phyloP scores from a whole-genome alignment of 192 early-diverging fungal genomes.

The Obelidium mucronatum region DNA sequence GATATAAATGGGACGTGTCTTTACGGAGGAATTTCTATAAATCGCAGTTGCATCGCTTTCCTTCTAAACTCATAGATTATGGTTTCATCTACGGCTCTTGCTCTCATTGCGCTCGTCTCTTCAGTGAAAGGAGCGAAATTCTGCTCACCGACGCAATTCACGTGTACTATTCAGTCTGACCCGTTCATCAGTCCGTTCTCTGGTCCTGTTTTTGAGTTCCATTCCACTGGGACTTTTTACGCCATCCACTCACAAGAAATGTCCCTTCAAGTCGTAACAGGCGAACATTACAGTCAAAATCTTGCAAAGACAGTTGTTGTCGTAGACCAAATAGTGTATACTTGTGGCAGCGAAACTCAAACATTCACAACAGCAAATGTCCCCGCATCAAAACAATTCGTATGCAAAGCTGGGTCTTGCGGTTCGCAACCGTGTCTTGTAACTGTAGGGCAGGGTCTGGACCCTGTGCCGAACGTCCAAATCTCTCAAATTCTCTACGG shows the following conservation, averaged over 20 bases:
- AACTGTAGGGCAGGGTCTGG: not conserved
- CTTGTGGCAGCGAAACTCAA: not conserved
- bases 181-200: not conserved
- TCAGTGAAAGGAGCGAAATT: too few species aligned
- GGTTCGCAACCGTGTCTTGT: not conserved
- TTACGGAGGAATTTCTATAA: too few species aligned
- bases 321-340: not conserved
- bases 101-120: too few species aligned
- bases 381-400: not conserved
- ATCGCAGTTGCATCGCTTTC: too few species aligned
- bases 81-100: too few species aligned
- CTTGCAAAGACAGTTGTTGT: not conserved
- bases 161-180: not conserved
- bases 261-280: not conserved
- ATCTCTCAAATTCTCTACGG: not conserved
- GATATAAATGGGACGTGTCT: too few species aligned
- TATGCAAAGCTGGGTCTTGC: constrained; percentile 4
- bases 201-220: not conserved
- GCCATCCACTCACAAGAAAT: constrained; percentile 11
- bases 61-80: too few species aligned
- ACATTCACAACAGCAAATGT: not conserved
- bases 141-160: not conserved
- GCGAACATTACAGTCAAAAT: not conserved
- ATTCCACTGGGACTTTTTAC: not conserved
- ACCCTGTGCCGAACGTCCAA: not conserved